Percentiles rank a stretch among this genome's conserved stretches.
phyloP scores from a whole-genome alignment of 2,329 filamentous ascomycete genomes.

The Aspergillus latus region DNA sequence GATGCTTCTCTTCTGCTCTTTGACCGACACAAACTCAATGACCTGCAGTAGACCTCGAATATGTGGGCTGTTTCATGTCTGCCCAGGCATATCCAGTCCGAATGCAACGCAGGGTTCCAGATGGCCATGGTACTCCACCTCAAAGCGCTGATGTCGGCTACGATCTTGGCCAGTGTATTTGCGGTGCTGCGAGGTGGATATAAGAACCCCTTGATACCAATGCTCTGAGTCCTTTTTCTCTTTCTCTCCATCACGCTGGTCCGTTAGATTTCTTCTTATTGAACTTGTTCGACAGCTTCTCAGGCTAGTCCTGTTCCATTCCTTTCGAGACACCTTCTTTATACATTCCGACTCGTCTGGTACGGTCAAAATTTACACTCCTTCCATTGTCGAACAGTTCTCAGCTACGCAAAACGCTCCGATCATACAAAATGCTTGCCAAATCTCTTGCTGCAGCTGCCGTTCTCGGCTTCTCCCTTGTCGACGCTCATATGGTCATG shows the following conservation, averaged over 20 bases:
- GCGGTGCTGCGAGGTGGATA: slow-evolving; percentile 11
- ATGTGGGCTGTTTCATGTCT: slow-evolving; percentile 10
- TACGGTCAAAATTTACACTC: slow-evolving; percentile 32
- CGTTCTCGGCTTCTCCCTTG: slow-evolving; percentile 55
- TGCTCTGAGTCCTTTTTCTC: slow-evolving; percentile 6
- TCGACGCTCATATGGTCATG: slow-evolving; percentile 76
- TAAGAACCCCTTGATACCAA: slow-evolving; percentile 22
- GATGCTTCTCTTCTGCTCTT: not conserved
- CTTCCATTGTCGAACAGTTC: slow-evolving; percentile 24
- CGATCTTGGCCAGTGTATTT: slow-evolving; percentile 1
- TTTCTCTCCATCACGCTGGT: slow-evolving; percentile 23
- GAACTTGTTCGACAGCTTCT: slow-evolving; percentile 28
- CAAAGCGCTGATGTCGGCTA: slow-evolving; percentile 5
- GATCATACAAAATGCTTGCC: slow-evolving; percentile 29
- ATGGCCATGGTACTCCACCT: slow-evolving; percentile 1
- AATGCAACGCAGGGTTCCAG: slow-evolving; percentile 6
- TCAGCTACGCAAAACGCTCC: slow-evolving; percentile 15
- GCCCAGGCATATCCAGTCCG: slow-evolving; percentile 4
- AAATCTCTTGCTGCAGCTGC: slow-evolving; percentile 41
- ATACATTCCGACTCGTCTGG: slow-evolving; percentile 35
- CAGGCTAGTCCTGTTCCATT: slow-evolving; percentile 38
- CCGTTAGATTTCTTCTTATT: slow-evolving; percentile 26
- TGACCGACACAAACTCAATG: not conserved
- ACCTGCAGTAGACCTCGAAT: not conserved
- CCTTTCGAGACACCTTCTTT: not conserved